Conservation (phyloP, 1,284 basidiomycete species). For the Fomitopsis pinicola region DNA sequence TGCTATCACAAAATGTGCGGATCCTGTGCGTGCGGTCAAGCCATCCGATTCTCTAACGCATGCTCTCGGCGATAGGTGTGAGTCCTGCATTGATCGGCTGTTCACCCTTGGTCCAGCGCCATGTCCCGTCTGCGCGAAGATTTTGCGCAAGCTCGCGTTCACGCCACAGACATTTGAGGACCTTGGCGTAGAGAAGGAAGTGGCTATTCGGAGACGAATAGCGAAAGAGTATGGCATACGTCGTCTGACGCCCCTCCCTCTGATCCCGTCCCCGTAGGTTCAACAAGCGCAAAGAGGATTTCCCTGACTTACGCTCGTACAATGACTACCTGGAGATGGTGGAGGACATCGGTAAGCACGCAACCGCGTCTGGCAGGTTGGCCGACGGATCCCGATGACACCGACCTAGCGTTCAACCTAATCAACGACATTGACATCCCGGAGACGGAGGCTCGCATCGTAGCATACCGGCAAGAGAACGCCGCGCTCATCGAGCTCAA, state of each 20-base stretch:
- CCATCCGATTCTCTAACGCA: neutral
- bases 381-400: constrained; percentile 1
- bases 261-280: constrained; percentile 50
- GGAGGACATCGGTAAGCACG: constrained; percentile 82
- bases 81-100: constrained; percentile 95
- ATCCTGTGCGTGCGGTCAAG: neutral
- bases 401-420: constrained; percentile 81
- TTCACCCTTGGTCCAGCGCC: constrained; percentile 96
- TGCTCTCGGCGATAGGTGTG: constrained; percentile 64
- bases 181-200: constrained; percentile 94
- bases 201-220: constrained; percentile 82
- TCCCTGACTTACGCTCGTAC: constrained; percentile 76
- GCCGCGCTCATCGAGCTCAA: constrained; percentile 78
- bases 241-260: neutral
- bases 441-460: constrained; percentile 82
- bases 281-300: constrained; percentile 92
- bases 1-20: constrained; percentile 98
- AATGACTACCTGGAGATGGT: constrained; percentile 97
- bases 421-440: constrained; percentile 89
- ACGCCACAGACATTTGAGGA: constrained; percentile 98
- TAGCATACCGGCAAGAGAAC: constrained; percentile 77
- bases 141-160: constrained; percentile 92
- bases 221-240: constrained; percentile 64
- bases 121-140: constrained; percentile 90
- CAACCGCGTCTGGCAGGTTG: neutral